Evolutionary conservation across 495 filamentous ascomycete genomes (phyloP), one percentile per base, ranked within the genome.

Genomic region (Aspergillus bridgeri): DNA sequence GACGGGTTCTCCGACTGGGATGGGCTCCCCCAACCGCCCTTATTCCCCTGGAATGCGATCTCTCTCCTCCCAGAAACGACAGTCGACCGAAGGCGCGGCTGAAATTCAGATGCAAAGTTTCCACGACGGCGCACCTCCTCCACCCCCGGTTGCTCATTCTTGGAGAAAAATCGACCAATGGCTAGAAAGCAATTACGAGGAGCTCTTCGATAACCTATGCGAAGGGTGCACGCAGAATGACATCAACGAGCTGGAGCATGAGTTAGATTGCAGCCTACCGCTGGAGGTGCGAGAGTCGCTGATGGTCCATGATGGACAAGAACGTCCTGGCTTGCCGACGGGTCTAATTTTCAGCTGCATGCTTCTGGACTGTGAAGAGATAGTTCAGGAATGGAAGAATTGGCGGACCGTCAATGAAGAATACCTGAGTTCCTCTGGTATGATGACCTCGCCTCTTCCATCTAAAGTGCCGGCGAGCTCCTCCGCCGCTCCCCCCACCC

Each of bases 41-140:
- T 98, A 98, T 74, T 90, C 91, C 3, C 95, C 94, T 25, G 94
- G 95, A 51, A 86, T 96, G 85, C 80, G 92, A 57, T 92, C 91
- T 3, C 70, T 83, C 21, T 75, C 80, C 51, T 86, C 89, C 54
- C 69, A 83, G 56, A 81, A 83, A 62, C 74, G 81, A 48, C 69
- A 67, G 53, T 79, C 83, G 3, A 79, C 77, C 54, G 83, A 86
- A 43, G 84, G 83, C 50, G 76, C 82, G 22, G 87, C 89, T 19
- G 92, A 96, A 70, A 97, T 99, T 56, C 92, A 92, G 56, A 92
- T 99, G 88, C 95, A 97, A 74, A 89, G 89, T 51, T 99, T 99
- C 75, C 83, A 86, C 61, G 91, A 98, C 60, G 94, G 94, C 49
- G 82, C 89, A 20, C 92, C 94, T 0, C 94, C 95, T 13, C 83